phyloP scores from a whole-genome alignment of 768 basidiomycete genomes.

The Amanita rimosa region DNA sequence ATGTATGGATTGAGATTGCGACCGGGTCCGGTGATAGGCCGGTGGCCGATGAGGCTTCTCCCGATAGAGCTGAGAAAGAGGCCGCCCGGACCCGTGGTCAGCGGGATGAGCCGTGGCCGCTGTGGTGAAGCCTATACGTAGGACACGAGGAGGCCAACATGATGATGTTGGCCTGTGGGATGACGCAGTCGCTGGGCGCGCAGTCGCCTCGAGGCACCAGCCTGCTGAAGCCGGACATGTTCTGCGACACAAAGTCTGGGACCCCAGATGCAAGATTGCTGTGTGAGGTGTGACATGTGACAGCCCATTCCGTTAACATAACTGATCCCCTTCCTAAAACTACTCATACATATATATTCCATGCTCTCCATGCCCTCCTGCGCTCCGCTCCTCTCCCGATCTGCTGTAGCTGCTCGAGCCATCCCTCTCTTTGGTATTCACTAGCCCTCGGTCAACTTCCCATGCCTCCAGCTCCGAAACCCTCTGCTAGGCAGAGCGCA shows the following conservation, averaged over 20 bases:
- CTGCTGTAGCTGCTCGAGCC: neutral
- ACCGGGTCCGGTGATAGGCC: neutral
- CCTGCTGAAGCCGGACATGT: neutral
- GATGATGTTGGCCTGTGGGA: no score
- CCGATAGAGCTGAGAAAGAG: neutral
- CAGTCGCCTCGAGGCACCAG: slow-evolving; percentile 1
- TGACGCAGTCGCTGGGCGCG: neutral
- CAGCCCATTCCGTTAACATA: slow-evolving; percentile 5
- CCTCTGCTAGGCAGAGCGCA: slow-evolving; percentile 34
- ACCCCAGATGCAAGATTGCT: slow-evolving; percentile 6
- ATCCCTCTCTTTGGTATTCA: slow-evolving; percentile 1
- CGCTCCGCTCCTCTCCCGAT: slow-evolving; percentile 10
- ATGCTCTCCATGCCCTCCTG: slow-evolving; percentile 14
- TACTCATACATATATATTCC: slow-evolving; percentile 21
- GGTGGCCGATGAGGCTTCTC: neutral
- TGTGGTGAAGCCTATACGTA: no score
- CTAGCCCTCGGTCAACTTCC: slow-evolving; percentile 4
- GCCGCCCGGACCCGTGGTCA: neutral
- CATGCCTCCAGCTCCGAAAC: slow-evolving; percentile 33
- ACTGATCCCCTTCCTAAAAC: slow-evolving; percentile 10
- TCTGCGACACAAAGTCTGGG: neutral
- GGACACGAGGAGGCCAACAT: no score
- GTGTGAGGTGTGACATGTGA: neutral
- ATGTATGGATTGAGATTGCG: neutral
- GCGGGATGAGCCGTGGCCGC: neutral